Evolutionary conservation across 164 flowering plant genomes (phyloP), one percentile per base, ranked within the genome.

Genomic region (Protea cynaroides): DNA sequence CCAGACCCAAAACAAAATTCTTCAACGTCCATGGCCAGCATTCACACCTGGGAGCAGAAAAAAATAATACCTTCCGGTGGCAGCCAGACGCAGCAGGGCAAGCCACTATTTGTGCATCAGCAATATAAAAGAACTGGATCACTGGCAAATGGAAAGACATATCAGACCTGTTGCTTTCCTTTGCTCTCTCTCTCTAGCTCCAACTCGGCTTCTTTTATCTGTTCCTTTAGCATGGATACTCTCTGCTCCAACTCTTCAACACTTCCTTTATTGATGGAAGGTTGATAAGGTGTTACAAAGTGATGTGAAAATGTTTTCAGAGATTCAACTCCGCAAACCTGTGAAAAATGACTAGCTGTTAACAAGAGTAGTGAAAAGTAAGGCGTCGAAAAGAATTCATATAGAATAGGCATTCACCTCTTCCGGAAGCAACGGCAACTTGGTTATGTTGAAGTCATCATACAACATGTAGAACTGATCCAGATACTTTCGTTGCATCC

Each of bases 401-500:
- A 50, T 4, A 59, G 43, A 19, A 7, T 9, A 17, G 38, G 15
- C 7, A 8, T 24, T 15, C 64, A 95, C 99, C 97, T 94, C 99
- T 77, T 89, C 83, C 23, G 96, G 96, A 64, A 91, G 84, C 77
- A 95, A 81, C 8, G 97, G 97, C 66, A 95, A 69, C 72, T 91
- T 89, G 7, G 96, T 89, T 47, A 94, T 94, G 80, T 95, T 65
- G 66, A 95, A 92, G 69, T 88, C 96, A 51, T 95, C 97, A 73
- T 91, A 91, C 66, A 95, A 69, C 93, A 88, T 82, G 71, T 91
- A 89, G 74, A 91, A 91, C 72, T 91, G 99, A 77, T 95, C 89
- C 18, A 95, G 80, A 74, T 95, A 95, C 71, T 90, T 94, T 50
- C 88, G 83, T 73, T 94, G 99, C 97, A 94, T 94, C 72, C 78